phyloP scores from a whole-genome alignment of 805 yeast genomes.

The Pichia deserticola region DNA sequence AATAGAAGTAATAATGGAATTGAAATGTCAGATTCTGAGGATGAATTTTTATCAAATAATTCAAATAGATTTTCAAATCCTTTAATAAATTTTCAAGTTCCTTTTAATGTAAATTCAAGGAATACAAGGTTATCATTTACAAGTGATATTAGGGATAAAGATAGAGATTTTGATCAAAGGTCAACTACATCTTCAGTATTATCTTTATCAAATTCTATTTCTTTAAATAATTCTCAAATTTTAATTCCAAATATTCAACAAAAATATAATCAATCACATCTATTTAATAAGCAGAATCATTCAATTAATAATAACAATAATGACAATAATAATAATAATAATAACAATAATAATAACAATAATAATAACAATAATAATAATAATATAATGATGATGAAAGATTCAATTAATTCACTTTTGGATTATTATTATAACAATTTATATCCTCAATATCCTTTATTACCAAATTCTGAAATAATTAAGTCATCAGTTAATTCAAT shows the following conservation, averaged over 20 bases:
- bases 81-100: constrained; percentile 19
- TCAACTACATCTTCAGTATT: constrained; percentile 15
- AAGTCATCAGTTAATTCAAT: constrained; percentile 18
- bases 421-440: constrained; percentile 36
- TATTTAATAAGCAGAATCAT: no score
- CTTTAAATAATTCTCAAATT: no score
- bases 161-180: constrained; percentile 16
- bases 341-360: neutral
- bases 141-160: no score
- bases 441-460: constrained; percentile 39
- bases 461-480: constrained; percentile 31
- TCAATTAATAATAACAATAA: no score
- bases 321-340: no score
- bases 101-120: constrained; percentile 12
- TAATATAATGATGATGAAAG: neutral
- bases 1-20: constrained; percentile 2
- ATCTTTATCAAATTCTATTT: neutral
- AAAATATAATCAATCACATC: no score
- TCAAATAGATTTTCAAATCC: constrained; percentile 13
- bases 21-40: constrained; percentile 29
- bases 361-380: neutral
- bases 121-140: constrained; percentile 17
- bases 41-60: constrained; percentile 19
- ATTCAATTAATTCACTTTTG: neutral
- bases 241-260: no score